These are phyloP conservation scores for Ogataea kodamae DNA, from an alignment of 805 yeast genomes.

Conservation along the genomic window DNA sequence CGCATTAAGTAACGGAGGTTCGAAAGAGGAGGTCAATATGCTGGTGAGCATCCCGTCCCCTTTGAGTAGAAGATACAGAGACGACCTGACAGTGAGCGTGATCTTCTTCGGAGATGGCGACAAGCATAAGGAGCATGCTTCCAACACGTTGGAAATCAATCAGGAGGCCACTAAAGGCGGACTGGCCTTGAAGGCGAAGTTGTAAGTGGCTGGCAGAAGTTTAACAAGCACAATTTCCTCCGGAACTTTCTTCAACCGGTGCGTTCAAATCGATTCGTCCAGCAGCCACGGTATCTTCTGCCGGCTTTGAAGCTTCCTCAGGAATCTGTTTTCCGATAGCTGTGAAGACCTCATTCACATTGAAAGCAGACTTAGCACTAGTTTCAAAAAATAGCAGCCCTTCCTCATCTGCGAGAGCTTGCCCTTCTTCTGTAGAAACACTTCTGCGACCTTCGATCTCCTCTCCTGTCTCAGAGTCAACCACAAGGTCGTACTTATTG, in stretches of 20 bases:
- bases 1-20: constrained; percentile 84
- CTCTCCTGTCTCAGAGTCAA: constrained; percentile 43
- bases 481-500: constrained; percentile 80
- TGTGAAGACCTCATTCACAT: constrained; percentile 87
- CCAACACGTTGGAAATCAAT: constrained; percentile 54
- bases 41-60: constrained; percentile 90
- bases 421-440: constrained; percentile 84
- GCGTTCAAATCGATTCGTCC: constrained; percentile 38
- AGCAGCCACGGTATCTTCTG: constrained; percentile 10
- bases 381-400: constrained; percentile 89
- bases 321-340: constrained; percentile 90
- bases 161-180: constrained; percentile 59
- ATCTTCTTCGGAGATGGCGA: constrained; percentile 74
- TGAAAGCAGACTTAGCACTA: constrained; percentile 84
- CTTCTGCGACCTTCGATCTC: constrained; percentile 58
- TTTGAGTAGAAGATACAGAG: constrained; percentile 85
- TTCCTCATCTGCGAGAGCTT: constrained; percentile 85
- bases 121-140: constrained; percentile 38
- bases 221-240: constrained; percentile 36
- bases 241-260: constrained; percentile 25
- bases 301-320: constrained; percentile 25
- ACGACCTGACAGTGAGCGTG: constrained; percentile 93
- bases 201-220: constrained; percentile 1
- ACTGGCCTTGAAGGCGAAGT: constrained; percentile 15
- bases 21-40: constrained; percentile 83